Evolutionary conservation across 108 stramenopile species (phyloP).

Genomic region (Stephanodiscus minutulus): DNA sequence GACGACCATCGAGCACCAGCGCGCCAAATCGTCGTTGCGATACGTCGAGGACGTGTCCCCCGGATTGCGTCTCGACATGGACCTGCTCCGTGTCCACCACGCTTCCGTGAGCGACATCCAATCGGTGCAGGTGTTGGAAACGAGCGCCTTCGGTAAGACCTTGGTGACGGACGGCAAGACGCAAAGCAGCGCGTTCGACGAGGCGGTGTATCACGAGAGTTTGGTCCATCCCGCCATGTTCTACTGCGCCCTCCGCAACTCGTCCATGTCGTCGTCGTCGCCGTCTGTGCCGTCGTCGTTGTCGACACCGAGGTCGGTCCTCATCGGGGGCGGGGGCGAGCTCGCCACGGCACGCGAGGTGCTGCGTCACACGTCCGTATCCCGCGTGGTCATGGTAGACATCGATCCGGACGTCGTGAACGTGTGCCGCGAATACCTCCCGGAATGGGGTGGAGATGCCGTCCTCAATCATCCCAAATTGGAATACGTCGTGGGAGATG

Average conservation of each 20-base stretch:
- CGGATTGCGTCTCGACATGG: constrained; percentile 58
- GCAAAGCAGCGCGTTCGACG: constrained; percentile 81
- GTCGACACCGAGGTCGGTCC: constrained; percentile 68
- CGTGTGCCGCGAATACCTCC: constrained; percentile 68
- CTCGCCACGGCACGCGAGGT: constrained; percentile 88
- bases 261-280: background rate
- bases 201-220: constrained; percentile 88
- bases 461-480: constrained; percentile 67
- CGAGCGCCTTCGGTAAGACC: constrained; percentile 59
- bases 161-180: constrained; percentile 94
- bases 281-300: background rate
- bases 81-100: constrained; percentile 50
- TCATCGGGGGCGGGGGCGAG: constrained; percentile 91
- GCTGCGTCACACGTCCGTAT: constrained; percentile 73
- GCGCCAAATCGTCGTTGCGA: constrained; percentile 56
- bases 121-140: constrained; percentile 43
- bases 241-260: constrained; percentile 43
- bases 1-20: constrained; percentile 42
- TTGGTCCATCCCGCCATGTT: constrained; percentile 84
- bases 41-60: constrained; percentile 64
- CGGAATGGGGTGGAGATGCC: constrained; percentile 83
- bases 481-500: constrained; percentile 76
- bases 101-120: constrained; percentile 51
- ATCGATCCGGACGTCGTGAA: constrained; percentile 81
- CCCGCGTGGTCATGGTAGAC: constrained; percentile 89